Conservation (phyloP, 2,329 filamentous ascomycete species). For the Exserohilum rostratum region DNA sequence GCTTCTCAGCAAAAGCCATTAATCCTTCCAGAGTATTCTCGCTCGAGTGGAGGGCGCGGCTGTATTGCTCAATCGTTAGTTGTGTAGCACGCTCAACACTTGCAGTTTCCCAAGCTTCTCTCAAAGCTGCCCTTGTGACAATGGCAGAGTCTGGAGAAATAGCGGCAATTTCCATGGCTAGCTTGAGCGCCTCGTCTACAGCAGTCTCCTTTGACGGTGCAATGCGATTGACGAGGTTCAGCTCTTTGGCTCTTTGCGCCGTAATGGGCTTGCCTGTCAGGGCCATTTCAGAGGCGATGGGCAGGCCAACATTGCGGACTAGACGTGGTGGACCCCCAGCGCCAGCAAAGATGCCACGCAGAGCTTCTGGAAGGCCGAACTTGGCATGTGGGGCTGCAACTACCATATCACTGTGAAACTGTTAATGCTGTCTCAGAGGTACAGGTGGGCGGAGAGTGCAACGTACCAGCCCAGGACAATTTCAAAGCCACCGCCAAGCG, state of each 20-base stretch:
- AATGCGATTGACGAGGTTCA: conserved; percentile 52
- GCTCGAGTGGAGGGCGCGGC: conserved; percentile 48
- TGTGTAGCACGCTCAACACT: conserved; percentile 50
- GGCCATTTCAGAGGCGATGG: conserved; percentile 58
- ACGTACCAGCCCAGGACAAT: conserved; percentile 61
- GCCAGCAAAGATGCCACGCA: conserved; percentile 60
- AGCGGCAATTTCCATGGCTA: conserved; percentile 43
- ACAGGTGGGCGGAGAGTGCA: not conserved
- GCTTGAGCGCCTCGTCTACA: conserved; percentile 45
- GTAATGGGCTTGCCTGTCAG: conserved; percentile 55
- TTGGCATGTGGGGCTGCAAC: conserved; percentile 59
- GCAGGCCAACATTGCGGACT: conserved; percentile 57
- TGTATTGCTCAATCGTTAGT: conserved; percentile 52
- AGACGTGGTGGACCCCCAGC: conserved; percentile 60
- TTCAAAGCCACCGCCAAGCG: conserved; percentile 64
- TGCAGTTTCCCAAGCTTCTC: conserved; percentile 42
- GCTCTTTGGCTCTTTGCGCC: conserved; percentile 53
- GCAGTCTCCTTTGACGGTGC: conserved; percentile 43
- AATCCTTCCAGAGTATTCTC: conserved; percentile 60
- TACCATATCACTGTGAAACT: conserved; percentile 55
- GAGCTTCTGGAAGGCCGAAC: conserved; percentile 61
- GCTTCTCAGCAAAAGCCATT: conserved; percentile 59
- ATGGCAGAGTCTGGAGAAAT: conserved; percentile 49
- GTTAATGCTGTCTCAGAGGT: conserved; percentile 11
- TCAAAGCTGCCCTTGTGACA: conserved; percentile 44